These are phyloP conservation scores for Citrus medica DNA, from an alignment of 345 rosid species.

Conservation along the genomic window DNA sequence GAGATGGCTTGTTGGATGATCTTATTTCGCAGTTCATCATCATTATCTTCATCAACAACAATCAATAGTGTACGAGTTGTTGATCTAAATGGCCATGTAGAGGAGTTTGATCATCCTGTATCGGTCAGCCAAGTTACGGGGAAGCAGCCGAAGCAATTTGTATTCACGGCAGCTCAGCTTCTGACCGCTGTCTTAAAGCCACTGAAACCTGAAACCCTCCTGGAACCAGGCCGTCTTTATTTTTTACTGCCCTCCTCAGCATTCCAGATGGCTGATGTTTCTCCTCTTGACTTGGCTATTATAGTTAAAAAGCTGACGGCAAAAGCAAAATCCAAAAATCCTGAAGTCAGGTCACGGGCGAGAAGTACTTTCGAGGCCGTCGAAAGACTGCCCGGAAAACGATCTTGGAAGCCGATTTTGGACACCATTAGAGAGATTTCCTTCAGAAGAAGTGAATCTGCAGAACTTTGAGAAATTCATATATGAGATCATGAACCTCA, in stretches of 20 bases:
- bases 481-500: background rate
- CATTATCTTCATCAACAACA: background rate
- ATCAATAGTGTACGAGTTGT: constrained; percentile 33
- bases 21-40: constrained; percentile 17
- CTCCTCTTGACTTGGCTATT: constrained; percentile 37
- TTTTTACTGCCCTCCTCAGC: constrained; percentile 44
- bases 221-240: constrained; percentile 41
- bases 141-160: constrained; percentile 19
- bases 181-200: constrained; percentile 25
- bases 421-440: constrained; percentile 47
- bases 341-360: background rate
- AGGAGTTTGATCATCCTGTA: constrained; percentile 39
- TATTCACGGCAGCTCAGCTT: constrained; percentile 48
- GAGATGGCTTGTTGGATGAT: constrained; percentile 30
- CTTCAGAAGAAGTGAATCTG: constrained; percentile 43
- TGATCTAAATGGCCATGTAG: constrained; percentile 39
- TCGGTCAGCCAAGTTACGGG: constrained; percentile 30
- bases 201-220: constrained; percentile 19
- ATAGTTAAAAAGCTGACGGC: constrained; percentile 32
- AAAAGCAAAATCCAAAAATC: constrained; percentile 27
- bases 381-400: background rate
- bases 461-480: background rate
- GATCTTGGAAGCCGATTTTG: constrained; percentile 42
- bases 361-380: background rate
- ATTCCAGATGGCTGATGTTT: constrained; percentile 23